phyloP scores from a whole-genome alignment of 257 asterid genomes.

The Lycium ferocissimum region DNA sequence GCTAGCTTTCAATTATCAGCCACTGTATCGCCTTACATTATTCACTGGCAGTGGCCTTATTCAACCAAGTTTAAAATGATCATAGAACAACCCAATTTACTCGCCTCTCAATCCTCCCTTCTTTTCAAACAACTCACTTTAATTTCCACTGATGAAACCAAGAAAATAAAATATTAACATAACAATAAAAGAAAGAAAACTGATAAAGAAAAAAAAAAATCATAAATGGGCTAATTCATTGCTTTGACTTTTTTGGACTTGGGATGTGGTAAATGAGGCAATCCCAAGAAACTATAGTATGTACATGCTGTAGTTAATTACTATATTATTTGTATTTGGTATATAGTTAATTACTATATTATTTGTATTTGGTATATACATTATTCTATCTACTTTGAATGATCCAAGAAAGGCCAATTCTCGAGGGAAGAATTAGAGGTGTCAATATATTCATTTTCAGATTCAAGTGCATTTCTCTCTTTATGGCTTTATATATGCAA shows the following conservation, averaged over 20 bases:
- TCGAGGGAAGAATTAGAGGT: slow-evolving; percentile 34
- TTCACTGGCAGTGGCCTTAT: background rate
- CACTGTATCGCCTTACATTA: background rate
- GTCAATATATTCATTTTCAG: background rate
- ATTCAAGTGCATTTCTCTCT: background rate
- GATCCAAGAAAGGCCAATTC: slow-evolving; percentile 25
- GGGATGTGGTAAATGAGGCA: background rate
- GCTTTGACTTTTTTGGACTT: background rate
- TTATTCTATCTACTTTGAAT: background rate
- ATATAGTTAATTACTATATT: no score
- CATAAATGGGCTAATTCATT: slow-evolving; percentile 20
- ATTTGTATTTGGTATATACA: background rate
- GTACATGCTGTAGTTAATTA: background rate
- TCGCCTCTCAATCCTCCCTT: background rate
- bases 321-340: background rate
- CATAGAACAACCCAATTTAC: background rate
- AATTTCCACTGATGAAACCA: background rate
- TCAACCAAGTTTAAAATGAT: slow-evolving; percentile 7
- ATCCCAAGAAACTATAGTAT: slow-evolving; percentile 31
- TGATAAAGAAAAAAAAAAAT: background rate
- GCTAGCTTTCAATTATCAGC: background rate
- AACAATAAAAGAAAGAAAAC: background rate
- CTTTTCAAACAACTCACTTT: slow-evolving; percentile 1
- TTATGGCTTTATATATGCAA: background rate
- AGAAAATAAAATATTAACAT: background rate